Base-by-base conservation (phyloP, 805 yeast species). In the Debaryomyces tyrocola region DNA sequence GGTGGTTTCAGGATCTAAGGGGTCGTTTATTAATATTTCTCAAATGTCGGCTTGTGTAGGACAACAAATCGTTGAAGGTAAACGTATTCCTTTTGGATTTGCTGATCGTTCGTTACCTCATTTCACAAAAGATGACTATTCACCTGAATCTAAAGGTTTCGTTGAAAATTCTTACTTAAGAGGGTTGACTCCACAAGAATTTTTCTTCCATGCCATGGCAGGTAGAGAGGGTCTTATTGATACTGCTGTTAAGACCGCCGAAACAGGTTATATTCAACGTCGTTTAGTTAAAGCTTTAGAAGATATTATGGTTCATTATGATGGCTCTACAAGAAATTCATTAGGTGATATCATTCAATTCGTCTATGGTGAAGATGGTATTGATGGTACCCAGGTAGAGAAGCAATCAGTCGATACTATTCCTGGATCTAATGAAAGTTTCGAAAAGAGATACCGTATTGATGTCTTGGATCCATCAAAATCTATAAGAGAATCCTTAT, bases 31-130 rank as follows among this genome's bases (percentile, higher is more conserved):
- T 69, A 94, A 94, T 68, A 94, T 94, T 66, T 96, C 99, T 20
- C 98, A 91, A 74, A 94, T 94, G 99, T 90, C 97, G 35, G 99
- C 99, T 9, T 94, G 99, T 86, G 99, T 94, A 24, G 99, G 99
- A 60, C 99, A 94, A 71, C 99, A 94, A 67, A 94, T 96, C 72
- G 99, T 94, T 39, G 99, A 94, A 75, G 99, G 99, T 82, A 94
- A 89, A 69, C 96, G 99, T 80, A 92, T 94, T 74, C 95, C 97
- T 20, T 94, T 88, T 59, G 99, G 99, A 37, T 94, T 94, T 64
- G 84, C 90, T 34, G 98, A 94, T 67, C 86, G 99, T 73, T 85
- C 97, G 1, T 75, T 94, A 61, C 99, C 99, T 10, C 99, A 94
- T 70, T 94, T 94, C 67, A 90, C 98, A 7, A 94, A 94, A 69